These are phyloP conservation scores for Nitzschia sp. DNA, from an alignment of 108 stramenopile genomes.

Conservation along the genomic window DNA sequence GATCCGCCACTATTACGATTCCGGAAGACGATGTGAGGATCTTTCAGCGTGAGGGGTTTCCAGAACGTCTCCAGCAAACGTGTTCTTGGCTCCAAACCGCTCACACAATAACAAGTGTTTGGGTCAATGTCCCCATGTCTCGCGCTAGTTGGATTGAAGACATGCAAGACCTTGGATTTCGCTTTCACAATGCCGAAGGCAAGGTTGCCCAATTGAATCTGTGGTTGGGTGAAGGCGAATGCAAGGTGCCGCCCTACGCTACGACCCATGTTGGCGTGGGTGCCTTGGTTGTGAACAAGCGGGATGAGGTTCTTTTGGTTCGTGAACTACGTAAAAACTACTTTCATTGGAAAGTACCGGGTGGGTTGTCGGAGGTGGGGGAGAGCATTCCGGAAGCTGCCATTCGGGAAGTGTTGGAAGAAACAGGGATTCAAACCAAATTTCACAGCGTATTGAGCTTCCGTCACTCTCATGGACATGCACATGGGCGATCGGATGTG, in stretches of 20 bases:
- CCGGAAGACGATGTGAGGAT: slow-evolving; percentile 25
- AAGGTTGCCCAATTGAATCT: slow-evolving; percentile 49
- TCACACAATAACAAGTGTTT: slow-evolving; percentile 55
- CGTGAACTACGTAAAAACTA: slow-evolving; percentile 71
- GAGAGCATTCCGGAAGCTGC: slow-evolving; percentile 79
- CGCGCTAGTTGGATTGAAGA: slow-evolving; percentile 54
- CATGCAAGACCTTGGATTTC: slow-evolving; percentile 40
- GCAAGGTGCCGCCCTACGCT: slow-evolving; percentile 68
- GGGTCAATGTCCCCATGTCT: slow-evolving; percentile 71
- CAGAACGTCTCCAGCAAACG: slow-evolving; percentile 44
- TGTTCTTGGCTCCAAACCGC: slow-evolving; percentile 32
- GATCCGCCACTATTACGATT: slow-evolving; percentile 56
- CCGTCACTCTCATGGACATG: slow-evolving; percentile 77
- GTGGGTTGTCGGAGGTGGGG: slow-evolving; percentile 77
- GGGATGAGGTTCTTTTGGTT: slow-evolving; percentile 72
- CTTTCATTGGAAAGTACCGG: slow-evolving; percentile 86
- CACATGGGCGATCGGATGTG: slow-evolving; percentile 71
- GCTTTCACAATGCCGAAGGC: slow-evolving; percentile 66
- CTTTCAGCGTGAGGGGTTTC: slow-evolving; percentile 42
- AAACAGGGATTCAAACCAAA: slow-evolving; percentile 74
- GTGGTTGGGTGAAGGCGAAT: slow-evolving; percentile 51
- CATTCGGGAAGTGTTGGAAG: slow-evolving; percentile 82
- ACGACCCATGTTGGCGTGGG: slow-evolving; percentile 77
- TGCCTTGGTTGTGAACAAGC: slow-evolving; percentile 62
- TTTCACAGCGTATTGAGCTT: slow-evolving; percentile 73